These are phyloP conservation scores for Hypoxylon sp. DNA, from an alignment of 2,329 filamentous ascomycete species.

Conservation along the genomic window DNA sequence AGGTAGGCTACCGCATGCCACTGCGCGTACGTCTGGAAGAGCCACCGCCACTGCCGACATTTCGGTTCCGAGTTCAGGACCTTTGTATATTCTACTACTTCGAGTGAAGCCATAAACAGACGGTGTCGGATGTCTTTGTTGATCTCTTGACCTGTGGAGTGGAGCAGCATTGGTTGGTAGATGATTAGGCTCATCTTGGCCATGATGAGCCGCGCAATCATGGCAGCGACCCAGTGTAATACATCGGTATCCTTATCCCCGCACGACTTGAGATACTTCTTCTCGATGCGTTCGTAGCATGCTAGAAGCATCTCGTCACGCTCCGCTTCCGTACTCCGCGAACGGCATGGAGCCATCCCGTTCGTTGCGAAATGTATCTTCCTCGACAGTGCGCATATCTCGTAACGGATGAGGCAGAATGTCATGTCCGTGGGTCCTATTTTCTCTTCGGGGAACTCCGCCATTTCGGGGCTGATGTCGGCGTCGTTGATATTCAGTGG, in stretches of 20 bases:
- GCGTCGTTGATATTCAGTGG: constrained; percentile 72
- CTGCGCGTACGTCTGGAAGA: constrained; percentile 72
- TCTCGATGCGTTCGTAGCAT: constrained; percentile 65
- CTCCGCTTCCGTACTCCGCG: constrained; percentile 58
- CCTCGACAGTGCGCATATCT: constrained; percentile 60
- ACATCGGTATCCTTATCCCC: constrained; percentile 61
- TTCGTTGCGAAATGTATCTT: constrained; percentile 58
- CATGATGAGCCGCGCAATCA: constrained; percentile 64
- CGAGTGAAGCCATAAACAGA: constrained; percentile 66
- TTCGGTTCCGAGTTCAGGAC: constrained; percentile 65
- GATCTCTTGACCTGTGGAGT: constrained; percentile 55
- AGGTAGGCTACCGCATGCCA: constrained; percentile 72
- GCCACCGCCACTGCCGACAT: constrained; percentile 69
- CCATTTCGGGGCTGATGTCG: constrained; percentile 65
- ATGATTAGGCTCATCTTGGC: constrained; percentile 69
- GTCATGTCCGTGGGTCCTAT: constrained; percentile 69
- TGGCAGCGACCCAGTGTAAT: constrained; percentile 67
- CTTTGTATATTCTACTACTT: constrained; percentile 70
- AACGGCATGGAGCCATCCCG: constrained; percentile 54
- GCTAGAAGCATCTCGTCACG: constrained; percentile 63
- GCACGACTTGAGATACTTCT: constrained; percentile 67
- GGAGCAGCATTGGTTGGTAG: constrained; percentile 67
- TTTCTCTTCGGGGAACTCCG: constrained; percentile 62
- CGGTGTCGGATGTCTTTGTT: constrained; percentile 59
- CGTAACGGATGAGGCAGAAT: constrained; percentile 61